Evolutionary conservation across 495 filamentous ascomycete genomes (phyloP).

Genomic region (Lasiosphaeria hispida): DNA sequence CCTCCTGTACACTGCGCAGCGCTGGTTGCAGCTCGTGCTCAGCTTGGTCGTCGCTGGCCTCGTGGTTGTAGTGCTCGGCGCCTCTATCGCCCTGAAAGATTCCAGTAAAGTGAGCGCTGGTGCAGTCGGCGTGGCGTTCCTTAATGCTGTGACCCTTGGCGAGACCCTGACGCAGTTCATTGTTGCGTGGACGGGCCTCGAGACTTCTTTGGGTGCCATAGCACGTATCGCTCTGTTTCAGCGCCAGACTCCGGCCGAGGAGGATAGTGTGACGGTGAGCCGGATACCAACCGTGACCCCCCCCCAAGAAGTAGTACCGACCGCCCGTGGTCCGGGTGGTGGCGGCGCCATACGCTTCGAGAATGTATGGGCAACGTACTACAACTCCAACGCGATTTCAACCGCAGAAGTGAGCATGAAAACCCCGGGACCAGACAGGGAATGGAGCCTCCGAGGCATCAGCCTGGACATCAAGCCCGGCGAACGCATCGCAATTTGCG

Average conservation of each 20-base stretch:
- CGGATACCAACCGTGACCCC: too few relatives aligned
- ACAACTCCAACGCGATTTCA: too few relatives aligned
- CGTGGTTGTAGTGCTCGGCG: conserved; percentile 29
- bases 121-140: conserved; percentile 15
- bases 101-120: conserved; percentile 10
- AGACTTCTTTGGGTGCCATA: conserved; percentile 48
- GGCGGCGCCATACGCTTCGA: neutral
- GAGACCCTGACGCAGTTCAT: conserved; percentile 33
- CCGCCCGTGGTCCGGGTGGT: neutral
- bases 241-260: conserved; percentile 27
- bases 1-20: conserved; percentile 39
- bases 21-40: conserved; percentile 40
- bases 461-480: neutral
- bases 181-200: conserved; percentile 38
- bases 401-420: too few relatives aligned
- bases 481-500: neutral
- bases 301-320: too few relatives aligned
- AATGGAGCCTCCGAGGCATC: neutral
- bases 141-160: conserved; percentile 4
- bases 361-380: neutral
- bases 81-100: neutral
- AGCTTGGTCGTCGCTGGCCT: conserved; percentile 34
- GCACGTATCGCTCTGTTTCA: conserved; percentile 39
- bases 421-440: too few relatives aligned
- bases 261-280: too few relatives aligned